Percentiles rank a stretch among this genome's conserved stretches.
Conservation (phyloP, 257 asterid genomes). For the Dorcoceras hygrometricum region DNA sequence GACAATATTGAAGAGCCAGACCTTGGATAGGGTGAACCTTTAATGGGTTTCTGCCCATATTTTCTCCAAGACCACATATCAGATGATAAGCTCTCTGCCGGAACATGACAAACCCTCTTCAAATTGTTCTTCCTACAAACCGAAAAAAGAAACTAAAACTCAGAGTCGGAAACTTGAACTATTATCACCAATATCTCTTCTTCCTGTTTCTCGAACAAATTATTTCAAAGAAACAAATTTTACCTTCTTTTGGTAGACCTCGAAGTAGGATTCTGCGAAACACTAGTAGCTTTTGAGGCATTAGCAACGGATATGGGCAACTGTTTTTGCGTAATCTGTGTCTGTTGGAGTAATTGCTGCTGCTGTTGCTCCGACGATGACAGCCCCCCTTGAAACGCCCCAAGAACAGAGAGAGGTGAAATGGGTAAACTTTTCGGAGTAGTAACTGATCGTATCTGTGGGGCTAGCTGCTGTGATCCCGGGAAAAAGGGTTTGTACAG, state of each 20-base stretch:
- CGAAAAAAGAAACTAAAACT: not conserved
- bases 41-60: conserved; percentile 94
- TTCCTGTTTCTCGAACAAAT: not conserved
- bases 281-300: conserved; percentile 28
- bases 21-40: conserved; percentile 98
- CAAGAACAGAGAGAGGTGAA: conserved; percentile 64
- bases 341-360: conserved; percentile 23
- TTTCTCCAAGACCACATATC: conserved; percentile 98
- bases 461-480: conserved; percentile 28
- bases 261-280: conserved; percentile 35
- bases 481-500: conserved; percentile 60
- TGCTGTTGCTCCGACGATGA: conserved; percentile 33
- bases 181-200: not conserved
- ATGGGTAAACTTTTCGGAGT: conserved; percentile 44
- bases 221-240: not conserved
- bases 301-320: conserved; percentile 32
- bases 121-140: conserved; percentile 59
- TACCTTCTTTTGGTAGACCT: conserved; percentile 79
- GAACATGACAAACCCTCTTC: conserved; percentile 74
- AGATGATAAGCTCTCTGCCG: conserved; percentile 76
- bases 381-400: conserved; percentile 65
- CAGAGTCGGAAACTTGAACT: conserved; percentile 17
- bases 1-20: conserved; percentile 5
- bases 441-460: conserved; percentile 1
- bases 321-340: conserved; percentile 33